A percentile compares a stretch with the other conserved stretches of the same genome.
Evolutionary conservation across 192 early-diverging fungal species (phyloP).

Genomic region (Borealophlyctis nickersoniae): DNA sequence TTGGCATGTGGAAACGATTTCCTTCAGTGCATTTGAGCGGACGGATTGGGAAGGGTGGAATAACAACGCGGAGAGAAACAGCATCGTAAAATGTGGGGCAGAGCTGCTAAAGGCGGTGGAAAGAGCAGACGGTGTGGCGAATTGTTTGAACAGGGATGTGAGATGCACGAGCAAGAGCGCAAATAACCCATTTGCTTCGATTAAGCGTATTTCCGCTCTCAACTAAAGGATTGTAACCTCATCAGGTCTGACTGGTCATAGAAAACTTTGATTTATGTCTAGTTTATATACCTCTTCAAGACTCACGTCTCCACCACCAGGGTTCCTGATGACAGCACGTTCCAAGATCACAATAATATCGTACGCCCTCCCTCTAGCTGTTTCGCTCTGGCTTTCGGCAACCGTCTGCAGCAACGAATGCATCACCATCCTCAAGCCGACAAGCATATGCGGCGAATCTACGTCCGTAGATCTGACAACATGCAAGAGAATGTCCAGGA

Average conservation of each 20-base stretch:
- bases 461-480: constrained; percentile 7
- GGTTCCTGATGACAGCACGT: constrained; percentile 16
- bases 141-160: neutral
- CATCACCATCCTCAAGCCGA: neutral
- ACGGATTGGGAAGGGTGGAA: constrained; percentile 8
- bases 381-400: neutral
- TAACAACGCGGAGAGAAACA: constrained; percentile 1
- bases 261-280: neutral
- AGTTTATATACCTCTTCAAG: neutral
- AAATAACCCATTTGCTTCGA: constrained; percentile 2
- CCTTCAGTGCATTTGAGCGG: constrained; percentile 13
- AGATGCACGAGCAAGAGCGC: neutral
- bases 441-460: neutral
- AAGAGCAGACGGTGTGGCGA: constrained; percentile 1
- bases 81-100: neutral
- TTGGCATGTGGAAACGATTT: neutral
- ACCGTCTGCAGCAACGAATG: constrained; percentile 18
- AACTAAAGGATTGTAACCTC: neutral
- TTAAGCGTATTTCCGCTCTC: neutral
- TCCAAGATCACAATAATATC: constrained; percentile 24
- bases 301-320: neutral
- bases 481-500: constrained; percentile 15
- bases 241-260: neutral
- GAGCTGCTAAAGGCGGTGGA: neutral
- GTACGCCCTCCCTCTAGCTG: constrained; percentile 11